phyloP scores from a whole-genome alignment of 2,329 filamentous ascomycete genomes.

The Botrytis galanthina region DNA sequence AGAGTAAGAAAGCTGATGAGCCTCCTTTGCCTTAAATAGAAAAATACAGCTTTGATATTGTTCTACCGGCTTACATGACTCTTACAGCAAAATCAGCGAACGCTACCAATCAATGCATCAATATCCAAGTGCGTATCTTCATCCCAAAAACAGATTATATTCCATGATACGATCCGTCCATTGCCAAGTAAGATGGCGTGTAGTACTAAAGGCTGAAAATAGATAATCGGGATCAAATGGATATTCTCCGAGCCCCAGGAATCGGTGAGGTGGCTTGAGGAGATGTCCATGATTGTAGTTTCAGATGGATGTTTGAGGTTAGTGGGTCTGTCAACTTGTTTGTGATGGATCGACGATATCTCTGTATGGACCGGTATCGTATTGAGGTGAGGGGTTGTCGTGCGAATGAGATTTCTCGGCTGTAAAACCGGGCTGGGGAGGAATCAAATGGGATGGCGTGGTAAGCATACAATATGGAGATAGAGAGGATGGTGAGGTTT shows the following conservation, averaged over 20 bases:
- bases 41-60: neutral
- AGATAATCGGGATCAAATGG: neutral
- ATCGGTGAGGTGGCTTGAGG: neutral
- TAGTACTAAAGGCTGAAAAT: neutral
- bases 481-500: neutral
- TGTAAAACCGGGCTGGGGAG: neutral
- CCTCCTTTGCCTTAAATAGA: neutral
- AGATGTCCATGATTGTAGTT: neutral
- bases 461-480: neutral
- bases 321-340: neutral
- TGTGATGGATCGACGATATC: neutral
- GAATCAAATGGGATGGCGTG: neutral
- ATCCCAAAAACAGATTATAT: neutral
- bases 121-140: neutral
- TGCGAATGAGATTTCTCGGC: neutral
- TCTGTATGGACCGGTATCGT: neutral
- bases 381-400: neutral
- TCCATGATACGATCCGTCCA: neutral
- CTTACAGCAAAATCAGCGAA: neutral
- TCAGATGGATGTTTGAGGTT: slow-evolving; percentile 2
- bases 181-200: neutral
- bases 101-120: neutral
- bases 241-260: slow-evolving; percentile 4
- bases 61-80: neutral
- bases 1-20: neutral